Percentiles rank a stretch among this genome's conserved stretches.
phyloP scores from a whole-genome alignment of 1,139 yeast genomes.

The Nadsonia starkeyi-henricii region DNA sequence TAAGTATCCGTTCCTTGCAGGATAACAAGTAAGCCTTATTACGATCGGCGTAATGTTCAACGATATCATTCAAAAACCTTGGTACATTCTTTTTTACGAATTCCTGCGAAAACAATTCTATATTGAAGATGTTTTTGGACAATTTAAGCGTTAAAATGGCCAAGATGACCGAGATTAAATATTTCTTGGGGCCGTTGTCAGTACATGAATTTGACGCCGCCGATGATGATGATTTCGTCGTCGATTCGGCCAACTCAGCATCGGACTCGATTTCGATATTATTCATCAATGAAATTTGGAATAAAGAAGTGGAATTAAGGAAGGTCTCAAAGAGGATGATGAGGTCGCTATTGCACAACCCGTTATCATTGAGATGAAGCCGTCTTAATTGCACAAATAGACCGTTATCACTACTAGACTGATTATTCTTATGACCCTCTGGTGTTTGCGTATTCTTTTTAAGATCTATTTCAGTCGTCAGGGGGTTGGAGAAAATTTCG shows the following conservation, averaged over 20 bases:
- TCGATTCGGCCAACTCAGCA: background rate
- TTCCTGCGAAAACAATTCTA: slow-evolving; percentile 29
- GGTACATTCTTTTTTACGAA: background rate
- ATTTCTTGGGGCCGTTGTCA: slow-evolving; percentile 25
- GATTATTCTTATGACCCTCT: background rate
- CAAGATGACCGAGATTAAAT: background rate
- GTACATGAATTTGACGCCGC: slow-evolving; percentile 52
- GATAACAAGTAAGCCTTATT: background rate
- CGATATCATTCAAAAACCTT: background rate
- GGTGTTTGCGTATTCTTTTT: too few relatives aligned
- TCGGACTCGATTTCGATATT: slow-evolving; percentile 34
- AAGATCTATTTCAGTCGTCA: background rate
- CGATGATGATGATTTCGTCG: slow-evolving; percentile 13
- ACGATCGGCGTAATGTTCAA: background rate
- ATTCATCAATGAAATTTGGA: slow-evolving; percentile 68
- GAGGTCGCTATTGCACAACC: slow-evolving; percentile 46
- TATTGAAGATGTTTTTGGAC: slow-evolving; percentile 47
- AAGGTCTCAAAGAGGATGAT: slow-evolving; percentile 56
- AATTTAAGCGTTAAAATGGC: slow-evolving; percentile 34
- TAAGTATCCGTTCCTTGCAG: background rate
- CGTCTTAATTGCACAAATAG: slow-evolving; percentile 49
- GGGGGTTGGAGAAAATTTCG: slow-evolving; percentile 30
- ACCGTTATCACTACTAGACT: background rate
- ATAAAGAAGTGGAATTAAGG: slow-evolving; percentile 48
- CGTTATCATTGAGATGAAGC: slow-evolving; percentile 65